A percentile compares a stretch with the other conserved stretches of the same genome.
phyloP scores from a whole-genome alignment of 495 filamentous ascomycete genomes.

The Wilcoxina mikolae region DNA sequence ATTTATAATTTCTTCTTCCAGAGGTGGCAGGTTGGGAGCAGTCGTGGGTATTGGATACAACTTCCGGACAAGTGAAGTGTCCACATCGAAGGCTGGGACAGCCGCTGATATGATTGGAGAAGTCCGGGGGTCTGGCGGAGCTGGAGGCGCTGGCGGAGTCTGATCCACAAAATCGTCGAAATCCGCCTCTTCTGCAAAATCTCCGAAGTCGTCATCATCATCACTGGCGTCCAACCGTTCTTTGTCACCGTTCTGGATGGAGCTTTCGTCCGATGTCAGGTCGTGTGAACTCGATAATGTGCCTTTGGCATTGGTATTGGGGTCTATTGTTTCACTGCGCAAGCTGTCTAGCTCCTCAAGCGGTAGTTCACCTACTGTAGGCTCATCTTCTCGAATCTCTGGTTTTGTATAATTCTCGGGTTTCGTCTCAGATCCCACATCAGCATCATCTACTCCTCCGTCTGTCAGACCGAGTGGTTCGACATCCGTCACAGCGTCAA shows the following conservation, averaged over 20 bases:
- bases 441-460: neutral
- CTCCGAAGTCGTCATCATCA: conserved; percentile 36
- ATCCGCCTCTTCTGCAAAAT: conserved; percentile 35
- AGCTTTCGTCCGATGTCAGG: neutral
- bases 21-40: conserved; percentile 14
- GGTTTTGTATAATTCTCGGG: conserved; percentile 10
- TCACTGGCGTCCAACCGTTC: conserved; percentile 9
- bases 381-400: conserved; percentile 1
- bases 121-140: conserved; percentile 24
- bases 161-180: conserved; percentile 35
- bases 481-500: neutral
- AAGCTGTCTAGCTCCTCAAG: neutral
- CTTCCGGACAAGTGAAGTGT: conserved; percentile 33
- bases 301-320: neutral
- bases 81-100: conserved; percentile 27
- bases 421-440: conserved; percentile 8
- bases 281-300: neutral
- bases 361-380: neutral
- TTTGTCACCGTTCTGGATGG: neutral
- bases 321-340: neutral
- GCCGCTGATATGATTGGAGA: conserved; percentile 14
- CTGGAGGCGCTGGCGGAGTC: conserved; percentile 14
- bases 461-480: conserved; percentile 4
- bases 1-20: conserved; percentile 28
- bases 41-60: conserved; percentile 30